A percentile compares a stretch with the other conserved stretches of the same genome.
Evolutionary conservation across 768 basidiomycete genomes (phyloP).

Genomic region (Mycena venus): DNA sequence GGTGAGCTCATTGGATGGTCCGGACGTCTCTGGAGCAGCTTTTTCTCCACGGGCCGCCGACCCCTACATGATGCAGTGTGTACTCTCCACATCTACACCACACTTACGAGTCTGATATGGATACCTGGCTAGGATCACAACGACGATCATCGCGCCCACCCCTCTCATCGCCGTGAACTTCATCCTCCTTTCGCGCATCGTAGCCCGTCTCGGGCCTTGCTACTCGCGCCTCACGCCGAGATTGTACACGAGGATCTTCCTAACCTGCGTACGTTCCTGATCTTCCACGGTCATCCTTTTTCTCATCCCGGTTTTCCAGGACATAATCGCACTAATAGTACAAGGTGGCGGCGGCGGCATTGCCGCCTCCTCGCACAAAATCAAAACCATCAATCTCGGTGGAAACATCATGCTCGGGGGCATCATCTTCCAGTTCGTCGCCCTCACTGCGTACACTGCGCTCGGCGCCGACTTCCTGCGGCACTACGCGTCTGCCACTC

Average conservation of each 20-base stretch:
- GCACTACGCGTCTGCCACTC: background rate
- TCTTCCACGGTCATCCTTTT: background rate
- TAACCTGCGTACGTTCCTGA: background rate
- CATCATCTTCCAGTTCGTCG: constrained; percentile 21
- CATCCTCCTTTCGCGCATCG: background rate
- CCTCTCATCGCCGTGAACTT: background rate
- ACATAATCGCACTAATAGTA: background rate
- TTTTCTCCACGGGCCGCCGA: background rate
- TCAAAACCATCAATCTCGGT: background rate
- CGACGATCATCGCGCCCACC: background rate
- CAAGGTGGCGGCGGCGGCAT: background rate
- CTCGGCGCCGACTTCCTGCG: background rate
- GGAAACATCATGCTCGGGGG: constrained; percentile 27
- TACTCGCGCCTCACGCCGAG: background rate
- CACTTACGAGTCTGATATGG: background rate
- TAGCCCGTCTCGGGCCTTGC: background rate
- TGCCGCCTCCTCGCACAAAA: background rate
- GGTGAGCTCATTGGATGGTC: background rate
- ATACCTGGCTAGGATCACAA: background rate
- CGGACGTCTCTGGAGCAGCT: background rate
- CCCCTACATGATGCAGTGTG: background rate
- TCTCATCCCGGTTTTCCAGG: background rate
- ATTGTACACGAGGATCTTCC: background rate
- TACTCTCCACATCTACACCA: background rate
- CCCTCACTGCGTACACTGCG: background rate